A percentile compares a stretch with the other conserved stretches of the same genome.
phyloP scores from a whole-genome alignment of 2,329 filamentous ascomycete species.

The Apiospora arundinis region DNA sequence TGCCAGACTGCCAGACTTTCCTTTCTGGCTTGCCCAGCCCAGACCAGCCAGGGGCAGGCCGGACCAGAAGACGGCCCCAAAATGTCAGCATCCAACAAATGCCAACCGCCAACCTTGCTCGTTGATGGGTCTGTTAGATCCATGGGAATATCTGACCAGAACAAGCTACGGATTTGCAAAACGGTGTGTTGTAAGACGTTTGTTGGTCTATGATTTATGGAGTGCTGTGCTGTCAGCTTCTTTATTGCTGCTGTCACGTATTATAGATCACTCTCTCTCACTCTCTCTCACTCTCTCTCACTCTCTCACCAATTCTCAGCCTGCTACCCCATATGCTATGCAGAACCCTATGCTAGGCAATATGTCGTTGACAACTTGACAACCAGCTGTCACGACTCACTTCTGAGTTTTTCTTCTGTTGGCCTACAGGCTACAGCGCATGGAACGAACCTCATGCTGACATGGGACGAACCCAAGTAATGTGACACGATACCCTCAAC shows the following conservation, averaged over 20 bases:
- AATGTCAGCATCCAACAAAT: background rate
- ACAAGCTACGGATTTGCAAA: slow-evolving; percentile 2
- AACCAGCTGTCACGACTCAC: slow-evolving; percentile 12
- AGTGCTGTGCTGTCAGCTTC: background rate
- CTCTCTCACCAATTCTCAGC: background rate
- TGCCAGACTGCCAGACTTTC: slow-evolving; percentile 8
- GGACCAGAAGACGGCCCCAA: background rate
- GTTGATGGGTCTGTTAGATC: background rate
- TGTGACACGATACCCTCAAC: background rate
- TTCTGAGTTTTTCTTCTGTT: background rate
- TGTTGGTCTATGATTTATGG: background rate
- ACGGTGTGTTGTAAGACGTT: background rate
- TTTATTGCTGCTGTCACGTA: background rate
- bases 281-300: too few species aligned
- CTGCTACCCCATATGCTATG: background rate
- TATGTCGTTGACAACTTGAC: background rate
- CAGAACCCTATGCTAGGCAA: slow-evolving; percentile 5
- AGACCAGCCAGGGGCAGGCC: background rate
- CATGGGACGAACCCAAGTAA: background rate
- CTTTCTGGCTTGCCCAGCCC: background rate
- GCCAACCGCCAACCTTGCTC: background rate
- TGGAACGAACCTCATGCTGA: background rate
- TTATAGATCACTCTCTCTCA: background rate
- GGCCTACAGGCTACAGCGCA: background rate
- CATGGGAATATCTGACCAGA: background rate